phyloP scores from a whole-genome alignment of 371 early-diverging fungal genomes.

The Nosema muscidifuracis region DNA sequence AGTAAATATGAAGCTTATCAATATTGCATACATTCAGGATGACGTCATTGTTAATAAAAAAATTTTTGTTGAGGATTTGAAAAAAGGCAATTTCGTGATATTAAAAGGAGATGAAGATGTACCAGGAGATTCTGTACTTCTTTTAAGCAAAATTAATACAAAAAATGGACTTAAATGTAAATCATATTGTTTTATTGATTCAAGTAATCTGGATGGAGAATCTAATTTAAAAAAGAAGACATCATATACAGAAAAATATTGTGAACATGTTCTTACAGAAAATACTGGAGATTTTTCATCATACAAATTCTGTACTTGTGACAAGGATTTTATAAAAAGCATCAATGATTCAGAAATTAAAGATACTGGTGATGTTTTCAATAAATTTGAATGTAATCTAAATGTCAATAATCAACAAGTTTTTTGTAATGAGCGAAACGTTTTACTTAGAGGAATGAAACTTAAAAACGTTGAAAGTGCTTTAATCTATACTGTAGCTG shows the following conservation, averaged over 20 bases:
- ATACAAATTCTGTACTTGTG: slow-evolving; percentile 12
- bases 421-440: slow-evolving; percentile 70
- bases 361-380: slow-evolving; percentile 43
- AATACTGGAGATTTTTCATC: background rate
- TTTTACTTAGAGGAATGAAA: slow-evolving; percentile 77
- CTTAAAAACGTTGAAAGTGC: slow-evolving; percentile 77
- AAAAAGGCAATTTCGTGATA: slow-evolving; percentile 65
- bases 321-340: slow-evolving; percentile 18
- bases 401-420: slow-evolving; percentile 40
- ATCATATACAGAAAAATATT: background rate
- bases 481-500: slow-evolving; percentile 73
- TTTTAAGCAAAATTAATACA: slow-evolving; percentile 58
- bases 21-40: slow-evolving; percentile 8
- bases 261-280: background rate
- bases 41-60: background rate
- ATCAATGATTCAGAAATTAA: slow-evolving; percentile 15
- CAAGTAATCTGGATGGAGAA: slow-evolving; percentile 88
- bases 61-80: slow-evolving; percentile 60
- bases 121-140: slow-evolving; percentile 66
- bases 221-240: slow-evolving; percentile 72
- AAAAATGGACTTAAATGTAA: slow-evolving; percentile 56
- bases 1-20: slow-evolving; percentile 68
- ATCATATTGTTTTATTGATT: slow-evolving; percentile 79
- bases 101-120: slow-evolving; percentile 64
- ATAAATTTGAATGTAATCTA: slow-evolving; percentile 46